phyloP scores from a whole-genome alignment of 148 eudicot species.

The Rhododendron simsii region DNA sequence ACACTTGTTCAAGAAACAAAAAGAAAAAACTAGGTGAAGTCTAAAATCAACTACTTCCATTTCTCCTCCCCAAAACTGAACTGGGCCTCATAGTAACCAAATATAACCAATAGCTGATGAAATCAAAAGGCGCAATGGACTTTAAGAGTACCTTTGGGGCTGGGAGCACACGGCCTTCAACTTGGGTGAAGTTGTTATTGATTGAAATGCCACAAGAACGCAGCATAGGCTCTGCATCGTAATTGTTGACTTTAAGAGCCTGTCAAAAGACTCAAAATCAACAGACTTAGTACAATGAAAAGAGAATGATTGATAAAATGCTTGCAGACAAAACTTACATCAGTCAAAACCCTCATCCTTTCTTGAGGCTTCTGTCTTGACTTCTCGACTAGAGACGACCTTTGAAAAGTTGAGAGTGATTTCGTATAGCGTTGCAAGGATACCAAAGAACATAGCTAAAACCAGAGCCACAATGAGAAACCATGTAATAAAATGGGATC shows the following conservation, averaged over 20 bases:
- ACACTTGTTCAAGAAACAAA: neutral
- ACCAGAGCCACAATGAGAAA: neutral
- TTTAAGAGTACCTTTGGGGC: constrained; percentile 32
- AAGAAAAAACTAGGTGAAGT: neutral
- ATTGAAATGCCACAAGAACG: constrained; percentile 37
- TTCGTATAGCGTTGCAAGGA: constrained; percentile 47
- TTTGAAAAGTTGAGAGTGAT: constrained; percentile 31
- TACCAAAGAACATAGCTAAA: constrained; percentile 37
- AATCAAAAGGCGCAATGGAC: neutral
- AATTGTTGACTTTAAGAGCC: constrained; percentile 38
- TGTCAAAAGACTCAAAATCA: constrained; percentile 3
- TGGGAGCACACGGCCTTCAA: constrained; percentile 37
- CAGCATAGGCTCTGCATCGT: constrained; percentile 37
- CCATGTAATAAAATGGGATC: neutral
- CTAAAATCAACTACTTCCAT: neutral
- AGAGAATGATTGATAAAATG: neutral
- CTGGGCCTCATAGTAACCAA: neutral
- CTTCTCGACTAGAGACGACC: constrained; percentile 42
- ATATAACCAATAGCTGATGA: neutral
- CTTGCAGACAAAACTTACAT: constrained; percentile 20
- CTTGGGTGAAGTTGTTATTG: constrained; percentile 25
- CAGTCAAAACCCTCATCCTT: constrained; percentile 34
- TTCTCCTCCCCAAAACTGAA: neutral
- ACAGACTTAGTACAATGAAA: neutral
- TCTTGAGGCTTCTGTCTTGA: constrained; percentile 39